Evolutionary conservation across 495 filamentous ascomycete genomes (phyloP).

Genomic region (Aspergillus nanangensis): DNA sequence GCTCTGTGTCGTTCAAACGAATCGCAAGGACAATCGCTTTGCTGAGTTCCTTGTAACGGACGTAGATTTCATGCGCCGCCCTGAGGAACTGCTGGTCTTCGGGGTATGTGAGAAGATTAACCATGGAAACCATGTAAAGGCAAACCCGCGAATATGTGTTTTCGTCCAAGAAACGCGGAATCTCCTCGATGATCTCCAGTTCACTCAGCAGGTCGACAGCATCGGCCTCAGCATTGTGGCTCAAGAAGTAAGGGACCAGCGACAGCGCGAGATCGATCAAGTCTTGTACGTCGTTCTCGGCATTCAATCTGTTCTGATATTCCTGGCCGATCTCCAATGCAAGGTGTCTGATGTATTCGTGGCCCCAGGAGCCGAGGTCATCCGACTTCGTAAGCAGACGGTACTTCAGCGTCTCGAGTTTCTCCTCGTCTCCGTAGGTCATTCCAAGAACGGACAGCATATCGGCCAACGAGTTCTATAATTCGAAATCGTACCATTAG

Average conservation of each 20-base stretch:
- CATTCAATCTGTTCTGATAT: slow-evolving; percentile 71
- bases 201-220: slow-evolving; percentile 96
- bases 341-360: slow-evolving; percentile 96
- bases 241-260: slow-evolving; percentile 90
- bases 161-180: slow-evolving; percentile 86
- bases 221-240: slow-evolving; percentile 96
- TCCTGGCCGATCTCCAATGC: slow-evolving; percentile 95
- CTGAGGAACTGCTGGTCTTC: slow-evolving; percentile 93
- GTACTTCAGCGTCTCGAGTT: slow-evolving; percentile 93
- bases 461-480: slow-evolving; percentile 78
- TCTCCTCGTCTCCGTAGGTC: slow-evolving; percentile 96
- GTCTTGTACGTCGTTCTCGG: slow-evolving; percentile 61
- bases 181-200: slow-evolving; percentile 89
- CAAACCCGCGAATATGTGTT: slow-evolving; percentile 91
- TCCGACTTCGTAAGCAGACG: slow-evolving; percentile 82
- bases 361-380: slow-evolving; percentile 95
- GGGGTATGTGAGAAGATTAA: slow-evolving; percentile 92
- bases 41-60: slow-evolving; percentile 81
- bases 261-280: slow-evolving; percentile 75
- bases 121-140: slow-evolving; percentile 98
- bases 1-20: slow-evolving; percentile 76
- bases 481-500: background rate
- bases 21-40: slow-evolving; percentile 95
- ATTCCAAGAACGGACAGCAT: slow-evolving; percentile 96
- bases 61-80: slow-evolving; percentile 89